phyloP scores from a whole-genome alignment of 805 yeast genomes.

The Metschnikowia borealis region DNA sequence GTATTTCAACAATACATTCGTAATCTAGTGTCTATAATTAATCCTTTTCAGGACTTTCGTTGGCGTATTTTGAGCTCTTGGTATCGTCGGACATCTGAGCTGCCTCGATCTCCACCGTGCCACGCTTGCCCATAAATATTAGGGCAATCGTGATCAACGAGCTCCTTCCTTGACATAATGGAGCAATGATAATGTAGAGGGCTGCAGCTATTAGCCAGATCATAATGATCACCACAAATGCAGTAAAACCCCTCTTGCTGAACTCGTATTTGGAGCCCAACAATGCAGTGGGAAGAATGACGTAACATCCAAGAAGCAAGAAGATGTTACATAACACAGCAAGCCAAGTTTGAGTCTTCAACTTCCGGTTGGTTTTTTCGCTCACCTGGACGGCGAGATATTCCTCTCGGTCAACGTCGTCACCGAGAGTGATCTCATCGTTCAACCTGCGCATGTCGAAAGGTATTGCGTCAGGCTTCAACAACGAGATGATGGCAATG shows the following conservation, averaged over 20 bases:
- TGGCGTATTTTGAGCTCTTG: background rate
- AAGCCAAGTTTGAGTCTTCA: conserved; percentile 21
- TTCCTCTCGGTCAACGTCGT: conserved; percentile 32
- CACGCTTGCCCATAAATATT: background rate
- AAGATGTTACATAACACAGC: conserved; percentile 20
- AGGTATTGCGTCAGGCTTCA: conserved; percentile 15
- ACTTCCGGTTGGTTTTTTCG: conserved; percentile 16
- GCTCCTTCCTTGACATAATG: conserved; percentile 32
- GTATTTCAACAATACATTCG: background rate
- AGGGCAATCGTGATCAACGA: conserved; percentile 1
- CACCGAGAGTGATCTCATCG: conserved; percentile 19
- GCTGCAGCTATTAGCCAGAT: conserved; percentile 36
- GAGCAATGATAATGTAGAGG: conserved; percentile 32
- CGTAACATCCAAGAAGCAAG: conserved; percentile 19
- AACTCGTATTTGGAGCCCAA: conserved; percentile 33
- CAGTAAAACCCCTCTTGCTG: conserved; percentile 32
- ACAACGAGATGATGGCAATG: conserved; percentile 20
- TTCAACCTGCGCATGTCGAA: conserved; percentile 24
- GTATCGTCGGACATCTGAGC: conserved; percentile 1
- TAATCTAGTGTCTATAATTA: background rate
- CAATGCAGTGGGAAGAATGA: conserved; percentile 28
- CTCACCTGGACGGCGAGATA: conserved; percentile 19
- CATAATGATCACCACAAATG: conserved; percentile 34
- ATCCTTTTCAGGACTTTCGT: background rate
- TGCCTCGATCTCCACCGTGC: background rate